Evolutionary conservation across 83 land plant genomes (phyloP), one percentile per base, ranked within the genome.

Genomic region (Picea abies): DNA sequence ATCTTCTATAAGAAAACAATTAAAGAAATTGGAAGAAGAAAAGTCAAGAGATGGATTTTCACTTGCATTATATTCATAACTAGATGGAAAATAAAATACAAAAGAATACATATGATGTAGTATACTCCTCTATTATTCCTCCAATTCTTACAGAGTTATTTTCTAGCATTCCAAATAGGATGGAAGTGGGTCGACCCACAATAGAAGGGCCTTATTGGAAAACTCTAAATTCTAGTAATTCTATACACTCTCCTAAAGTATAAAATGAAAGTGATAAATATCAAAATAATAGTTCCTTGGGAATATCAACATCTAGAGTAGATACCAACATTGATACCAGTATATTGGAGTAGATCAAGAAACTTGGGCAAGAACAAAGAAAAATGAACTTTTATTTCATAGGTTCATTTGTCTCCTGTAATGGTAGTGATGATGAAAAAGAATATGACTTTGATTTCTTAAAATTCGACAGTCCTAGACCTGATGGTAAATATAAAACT

Each of bases 361-460:
- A 72, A 72, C 23, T 35, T 72, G 25, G 52, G 11, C 56, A 19
- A 41, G 49, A 72, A 29, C 23, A 9, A 41, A 20, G 76, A 6
- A 41, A 44, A 22, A 41, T 0, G 41, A 41, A 20, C 2, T 20
- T 20, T 72, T 25, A 11, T 41, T 20, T 11, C 22, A 2, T 4
- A 72, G 9, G 0, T 41, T 1, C 52, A n/a, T 20, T 72, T 6
- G 23, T 39, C 0, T n/a, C 49, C 49, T 14, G 15, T 5, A 72
- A 72, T 39, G 52, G 10, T 76, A 82, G 58, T 61, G 84, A 77
- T 5, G 60, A 44, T 47, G 84, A 39, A 63, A 41, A 47, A 11
- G 71, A 69, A n/a, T 26, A 49, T 65, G 66, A 78, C 17, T 79
- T 63, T 64, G 70, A 78, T 79, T 63, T 16, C 60, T 75, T 60